A percentile compares a stretch with the other conserved stretches of the same genome.
phyloP scores from a whole-genome alignment of 2,329 filamentous ascomycete species.

The Rutstroemia sp. region DNA sequence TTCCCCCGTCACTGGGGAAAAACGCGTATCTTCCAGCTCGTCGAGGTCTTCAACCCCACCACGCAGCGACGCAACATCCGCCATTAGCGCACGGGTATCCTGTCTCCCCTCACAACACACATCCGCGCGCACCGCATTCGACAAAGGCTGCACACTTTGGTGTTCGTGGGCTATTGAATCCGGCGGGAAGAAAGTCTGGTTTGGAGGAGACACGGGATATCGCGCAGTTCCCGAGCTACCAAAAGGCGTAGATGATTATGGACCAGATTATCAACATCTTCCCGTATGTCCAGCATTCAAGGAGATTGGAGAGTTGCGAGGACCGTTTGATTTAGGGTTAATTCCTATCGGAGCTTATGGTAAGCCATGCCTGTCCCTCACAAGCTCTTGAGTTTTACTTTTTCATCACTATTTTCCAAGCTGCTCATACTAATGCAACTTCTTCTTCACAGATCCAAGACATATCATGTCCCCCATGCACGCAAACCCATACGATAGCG shows the following conservation, averaged over 20 bases:
- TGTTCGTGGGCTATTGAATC: slow-evolving; percentile 75
- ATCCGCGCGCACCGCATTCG: slow-evolving; percentile 55
- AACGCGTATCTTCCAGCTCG: slow-evolving; percentile 16
- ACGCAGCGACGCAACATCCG: slow-evolving; percentile 24
- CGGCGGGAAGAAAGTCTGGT: slow-evolving; percentile 73
- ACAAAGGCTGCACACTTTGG: slow-evolving; percentile 76
- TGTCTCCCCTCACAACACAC: slow-evolving; percentile 83
- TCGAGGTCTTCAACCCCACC: slow-evolving; percentile 26
- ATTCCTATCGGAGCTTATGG: slow-evolving; percentile 88
- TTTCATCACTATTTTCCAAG: not conserved
- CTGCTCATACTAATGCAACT: not conserved
- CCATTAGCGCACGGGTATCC: slow-evolving; percentile 64
- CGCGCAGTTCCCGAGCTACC: slow-evolving; percentile 63
- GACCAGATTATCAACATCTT: slow-evolving; percentile 53
- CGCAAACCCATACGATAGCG: slow-evolving; percentile 76
- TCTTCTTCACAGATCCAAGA: slow-evolving; percentile 43
- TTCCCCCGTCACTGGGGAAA: slow-evolving; percentile 32
- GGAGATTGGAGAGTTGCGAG: slow-evolving; percentile 70
- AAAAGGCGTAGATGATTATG: slow-evolving; percentile 62
- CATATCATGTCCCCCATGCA: slow-evolving; percentile 73
- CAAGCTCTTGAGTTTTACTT: not conserved
- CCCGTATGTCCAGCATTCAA: slow-evolving; percentile 79
- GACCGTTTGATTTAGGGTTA: slow-evolving; percentile 83
- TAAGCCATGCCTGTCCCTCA: not conserved
- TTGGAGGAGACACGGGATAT: slow-evolving; percentile 88